Evolutionary conservation across 176 grass and related monocot genomes (phyloP), one percentile per base, ranked within the genome.

Genomic region (Dactylis glomerata): DNA sequence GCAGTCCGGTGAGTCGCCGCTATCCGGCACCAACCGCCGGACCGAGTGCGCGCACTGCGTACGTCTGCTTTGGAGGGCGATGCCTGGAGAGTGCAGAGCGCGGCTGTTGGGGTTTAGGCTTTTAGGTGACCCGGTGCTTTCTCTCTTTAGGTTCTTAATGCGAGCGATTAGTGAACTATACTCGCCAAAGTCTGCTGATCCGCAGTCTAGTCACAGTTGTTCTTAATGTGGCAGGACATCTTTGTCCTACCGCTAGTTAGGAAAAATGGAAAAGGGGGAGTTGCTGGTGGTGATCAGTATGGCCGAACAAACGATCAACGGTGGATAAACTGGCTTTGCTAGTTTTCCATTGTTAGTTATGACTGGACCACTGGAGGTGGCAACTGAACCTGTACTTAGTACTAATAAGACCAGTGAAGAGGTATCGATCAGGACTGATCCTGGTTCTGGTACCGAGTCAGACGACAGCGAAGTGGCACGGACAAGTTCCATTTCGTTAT

Each of bases 1-100:
- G 85, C 61, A 5, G 61, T 80, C 49, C 42, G 89, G 89, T 91
- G 89, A 84, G 84, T 87, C 7, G 84, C 80, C 28, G 80, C 89
- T 83, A 68, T 90, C 84, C 37, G 2, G 45, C 67, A 83, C 58
- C 85, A 80, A 84, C 84, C 81, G 67, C 68, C 85, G 84, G 84
- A 65, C 86, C 69, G 34, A 2, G 75, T 11, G 70, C 57, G 49
- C 15, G 61, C 61, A 63, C 58, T 19, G 27, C 58, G 58, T 37
- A 75, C 68, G 57, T 69, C 59, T 33, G 13, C 59, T 31, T 63
- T 12, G 55, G 55, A 62, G 30, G 62, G 23, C 8, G 20, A 50
- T 68, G 78, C 17, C 3, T 58, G 55, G 20, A 26, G 56, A 30
- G 58, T 12, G 11, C 6, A 26, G 56, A 30, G 58, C 24, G 11